These are phyloP conservation scores for Globisporangium nagaii DNA, from an alignment of 352 stramenopile species.

Conservation along the genomic window DNA sequence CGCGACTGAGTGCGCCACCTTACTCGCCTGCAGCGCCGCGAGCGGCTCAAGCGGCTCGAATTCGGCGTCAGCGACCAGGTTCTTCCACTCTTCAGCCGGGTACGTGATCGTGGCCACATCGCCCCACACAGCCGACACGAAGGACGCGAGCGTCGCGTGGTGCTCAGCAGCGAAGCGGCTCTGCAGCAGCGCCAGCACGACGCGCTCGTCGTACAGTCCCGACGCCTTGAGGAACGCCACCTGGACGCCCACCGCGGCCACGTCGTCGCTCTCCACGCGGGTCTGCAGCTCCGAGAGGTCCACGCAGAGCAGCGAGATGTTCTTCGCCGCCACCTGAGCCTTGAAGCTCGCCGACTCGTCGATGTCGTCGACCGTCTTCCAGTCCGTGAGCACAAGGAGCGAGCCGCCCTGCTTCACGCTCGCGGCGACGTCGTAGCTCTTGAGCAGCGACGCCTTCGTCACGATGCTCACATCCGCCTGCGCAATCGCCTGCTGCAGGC, in stretches of 20 bases:
- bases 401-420: conserved; percentile 53
- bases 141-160: conserved; percentile 42
- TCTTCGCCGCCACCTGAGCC: conserved; percentile 41
- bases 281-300: conserved; percentile 45
- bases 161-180: conserved; percentile 28
- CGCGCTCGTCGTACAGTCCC: conserved; percentile 45
- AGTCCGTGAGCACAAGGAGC: conserved; percentile 47
- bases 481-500: conserved; percentile 43
- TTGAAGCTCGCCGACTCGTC: conserved; percentile 53
- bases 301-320: conserved; percentile 42
- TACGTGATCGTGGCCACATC: conserved; percentile 48
- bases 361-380: conserved; percentile 63
- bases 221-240: conserved; percentile 63
- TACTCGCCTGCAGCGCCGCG: conserved; percentile 39
- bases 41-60: conserved; percentile 18
- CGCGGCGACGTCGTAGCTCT: conserved; percentile 42
- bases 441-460: conserved; percentile 34
- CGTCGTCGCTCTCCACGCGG: conserved; percentile 42
- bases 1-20: conserved; percentile 37
- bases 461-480: conserved; percentile 61
- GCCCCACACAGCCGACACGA: conserved; percentile 58
- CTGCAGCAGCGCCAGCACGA: conserved; percentile 53
- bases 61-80: conserved; percentile 14
- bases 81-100: conserved; percentile 38
- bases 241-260: conserved; percentile 42